These are phyloP conservation scores for Rhizopogon vulgaris DNA, from an alignment of 768 basidiomycete species.

Conservation along the genomic window DNA sequence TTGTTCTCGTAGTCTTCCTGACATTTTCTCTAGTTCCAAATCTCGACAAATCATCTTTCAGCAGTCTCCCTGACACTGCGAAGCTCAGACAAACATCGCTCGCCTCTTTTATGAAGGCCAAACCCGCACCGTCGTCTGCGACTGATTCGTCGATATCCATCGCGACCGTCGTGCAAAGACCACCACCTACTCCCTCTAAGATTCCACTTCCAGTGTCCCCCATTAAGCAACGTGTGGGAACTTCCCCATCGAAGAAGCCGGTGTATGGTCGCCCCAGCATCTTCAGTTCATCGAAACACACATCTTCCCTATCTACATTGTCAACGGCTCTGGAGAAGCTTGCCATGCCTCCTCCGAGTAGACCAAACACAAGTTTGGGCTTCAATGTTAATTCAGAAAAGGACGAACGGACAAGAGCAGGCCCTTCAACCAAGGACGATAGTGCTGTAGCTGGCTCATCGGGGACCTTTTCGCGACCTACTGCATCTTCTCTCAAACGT, in stretches of 20 bases:
- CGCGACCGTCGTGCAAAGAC: neutral
- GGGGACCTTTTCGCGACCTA: slow-evolving; percentile 21
- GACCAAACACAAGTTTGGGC: slow-evolving; percentile 68
- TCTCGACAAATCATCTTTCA: slow-evolving; percentile 9
- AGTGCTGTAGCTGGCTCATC: slow-evolving; percentile 6
- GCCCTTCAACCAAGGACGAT: slow-evolving; percentile 17
- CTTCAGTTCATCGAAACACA: slow-evolving; percentile 4
- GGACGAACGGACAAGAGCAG: neutral
- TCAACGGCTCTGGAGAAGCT: slow-evolving; percentile 67
- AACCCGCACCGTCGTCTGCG: slow-evolving; percentile 4
- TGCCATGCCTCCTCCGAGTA: slow-evolving; percentile 54
- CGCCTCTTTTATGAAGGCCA: slow-evolving; percentile 14
- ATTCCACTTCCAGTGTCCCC: slow-evolving; percentile 20
- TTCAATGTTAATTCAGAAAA: slow-evolving; percentile 31
- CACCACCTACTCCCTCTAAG: slow-evolving; percentile 21
- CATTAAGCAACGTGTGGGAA: slow-evolving; percentile 7
- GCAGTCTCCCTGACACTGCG: slow-evolving; percentile 5
- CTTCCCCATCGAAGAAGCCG: slow-evolving; percentile 5
- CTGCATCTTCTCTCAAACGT: slow-evolving; percentile 25
- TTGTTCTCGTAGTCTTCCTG: neutral
- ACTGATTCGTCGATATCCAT: slow-evolving; percentile 7
- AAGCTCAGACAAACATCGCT: slow-evolving; percentile 23
- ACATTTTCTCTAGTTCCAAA: slow-evolving; percentile 2
- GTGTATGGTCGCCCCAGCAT: neutral
- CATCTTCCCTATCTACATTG: slow-evolving; percentile 53